Base-by-base conservation (phyloP, 129 eudicot genomes). In the Kitagawia praeruptora region DNA sequence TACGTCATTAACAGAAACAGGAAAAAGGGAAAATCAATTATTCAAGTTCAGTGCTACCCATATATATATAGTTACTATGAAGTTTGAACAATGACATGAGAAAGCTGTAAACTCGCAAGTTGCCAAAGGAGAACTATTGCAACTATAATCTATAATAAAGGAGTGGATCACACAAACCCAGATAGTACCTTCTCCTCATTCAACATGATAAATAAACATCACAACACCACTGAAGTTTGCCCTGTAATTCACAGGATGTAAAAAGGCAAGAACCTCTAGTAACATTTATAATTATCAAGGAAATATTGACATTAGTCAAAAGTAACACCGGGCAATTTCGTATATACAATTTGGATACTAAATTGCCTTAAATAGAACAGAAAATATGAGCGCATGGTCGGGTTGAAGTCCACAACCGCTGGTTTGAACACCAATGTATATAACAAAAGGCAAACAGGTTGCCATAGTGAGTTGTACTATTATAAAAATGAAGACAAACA, bases 181-280 rank as follows among this genome's bases (percentile, higher is more conserved):
- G 85, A 74, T 81, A 82, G 85, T 93, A 88, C 89, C 89, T 91
- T 84, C 82, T 84, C 58, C 87, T 86, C 90, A 82, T 81, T 87
- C 88, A 87, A 85, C 80, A 85, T 61, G 85, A 42, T 84, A 88
- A 80, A 84, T 85, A 84, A 89, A 87, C 85, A 87, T 85, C 89
- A 91, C 79, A 90, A 87, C 83, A 78, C 84, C 91, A 89, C 83
- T 87, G 90, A 80, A 84, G 85, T 85, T 88, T 86, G 82, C 84
- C 87, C 91, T 89, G 91, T 86, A 83, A 83, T 51, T 88, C 75
- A 87, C 92, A 79, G 88, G 75, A 85, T 74, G 80, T 63, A 79
- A 86, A 75, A 66, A 77, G 70, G 82, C 78, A 78, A 84, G 69
- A 81, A 82, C 82, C 81, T 85, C 91, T 83, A 88, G 53, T 76